Evolutionary conservation across 2,329 filamentous ascomycete species (phyloP), one percentile per base, ranked within the genome.

Genomic region (Sporothrix brasiliensis): DNA sequence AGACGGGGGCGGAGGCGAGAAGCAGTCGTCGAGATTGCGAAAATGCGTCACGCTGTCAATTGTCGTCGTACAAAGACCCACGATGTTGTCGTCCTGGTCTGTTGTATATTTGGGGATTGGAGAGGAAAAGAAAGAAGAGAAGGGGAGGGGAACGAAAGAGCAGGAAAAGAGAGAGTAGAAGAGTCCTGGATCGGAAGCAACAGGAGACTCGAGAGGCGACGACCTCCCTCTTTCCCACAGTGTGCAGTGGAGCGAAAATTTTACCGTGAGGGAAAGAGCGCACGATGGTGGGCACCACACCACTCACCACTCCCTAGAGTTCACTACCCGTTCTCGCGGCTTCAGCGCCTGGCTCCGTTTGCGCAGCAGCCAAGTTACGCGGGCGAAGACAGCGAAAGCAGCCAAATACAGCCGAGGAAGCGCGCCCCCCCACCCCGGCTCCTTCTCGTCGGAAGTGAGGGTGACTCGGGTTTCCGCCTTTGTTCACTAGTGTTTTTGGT

Each of bases 221-320:
- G 53, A 66, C 53, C 6, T 34, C 52, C 30, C 39, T 58, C 52
- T 68, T 53, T 47, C 58, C n/a, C 47, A 44, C 58, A 47, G 39
- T 47, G 58, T 61, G 30, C 34, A 49, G 70, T 66, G 60, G 70
- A 66, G 66, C 67, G 70, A 71, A 71, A 71, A 66, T 71, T 71
- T 61, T 69, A 66, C 69, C 61, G 56, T 53, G 39, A 41, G 41
- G 66, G 49, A 39, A 52, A 56, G 53, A 52, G 56, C n/a, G 39
- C n/a, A 9, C 24, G 14, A 63, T n/a, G 49, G 49, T 41, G 49
- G 56, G 21, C 53, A 58, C n/a, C 30, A 67, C 49, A 30, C 39
- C 41, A 50, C 39, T 10, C 21, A 24, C 24, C 24, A 24, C 24
- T 24, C 41, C 41, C 41, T 3, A 65, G 41, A 44, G 41, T 16